Conservation (phyloP, 192 early-diverging fungal species). For the Thamnidium elegans region DNA sequence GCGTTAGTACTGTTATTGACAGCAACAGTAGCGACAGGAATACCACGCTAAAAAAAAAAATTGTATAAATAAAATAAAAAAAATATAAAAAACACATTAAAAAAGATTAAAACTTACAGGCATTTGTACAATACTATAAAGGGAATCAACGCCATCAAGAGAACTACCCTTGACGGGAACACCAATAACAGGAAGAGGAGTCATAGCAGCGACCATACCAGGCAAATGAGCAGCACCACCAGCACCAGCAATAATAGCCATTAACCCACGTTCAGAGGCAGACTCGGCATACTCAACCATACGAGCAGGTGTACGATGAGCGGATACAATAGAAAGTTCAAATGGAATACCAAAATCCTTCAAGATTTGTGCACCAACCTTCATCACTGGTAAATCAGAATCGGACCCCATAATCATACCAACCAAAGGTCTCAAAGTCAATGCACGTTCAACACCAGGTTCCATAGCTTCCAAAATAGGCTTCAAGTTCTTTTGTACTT, state of each 20-base stretch:
- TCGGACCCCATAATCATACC: slow-evolving; percentile 99
- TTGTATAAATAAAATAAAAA: not conserved
- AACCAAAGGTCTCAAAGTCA: slow-evolving; percentile 68
- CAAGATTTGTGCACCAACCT: slow-evolving; percentile 84
- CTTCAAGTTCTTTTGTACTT: slow-evolving; percentile 63
- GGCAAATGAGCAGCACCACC: slow-evolving; percentile 98
- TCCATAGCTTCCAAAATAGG: slow-evolving; percentile 64
- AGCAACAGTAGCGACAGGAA: slow-evolving; percentile 98
- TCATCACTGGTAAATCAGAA: slow-evolving; percentile 95
- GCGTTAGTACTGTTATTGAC: slow-evolving; percentile 99
- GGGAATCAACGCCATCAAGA: slow-evolving; percentile 94
- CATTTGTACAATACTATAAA: slow-evolving; percentile 99
- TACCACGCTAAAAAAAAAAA: slow-evolving; percentile 70
- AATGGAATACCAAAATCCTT: slow-evolving; percentile 90
- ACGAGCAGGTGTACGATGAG: slow-evolving; percentile 91
- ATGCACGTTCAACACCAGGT: slow-evolving; percentile 48
- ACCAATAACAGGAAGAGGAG: slow-evolving; percentile 96
- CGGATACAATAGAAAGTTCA: slow-evolving; percentile 96
- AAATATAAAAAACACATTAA: not conserved
- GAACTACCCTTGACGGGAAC: slow-evolving; percentile 92
- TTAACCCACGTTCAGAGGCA: slow-evolving; percentile 87
- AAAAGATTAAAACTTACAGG: slow-evolving; percentile 60
- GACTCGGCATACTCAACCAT: slow-evolving; percentile 91
- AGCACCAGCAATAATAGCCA: slow-evolving; percentile 97
- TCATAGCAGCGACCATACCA: slow-evolving; percentile 98